Evolutionary conservation across 768 basidiomycete species (phyloP), one percentile per base, ranked within the genome.

Genomic region (Rhizopogon vinicolor): DNA sequence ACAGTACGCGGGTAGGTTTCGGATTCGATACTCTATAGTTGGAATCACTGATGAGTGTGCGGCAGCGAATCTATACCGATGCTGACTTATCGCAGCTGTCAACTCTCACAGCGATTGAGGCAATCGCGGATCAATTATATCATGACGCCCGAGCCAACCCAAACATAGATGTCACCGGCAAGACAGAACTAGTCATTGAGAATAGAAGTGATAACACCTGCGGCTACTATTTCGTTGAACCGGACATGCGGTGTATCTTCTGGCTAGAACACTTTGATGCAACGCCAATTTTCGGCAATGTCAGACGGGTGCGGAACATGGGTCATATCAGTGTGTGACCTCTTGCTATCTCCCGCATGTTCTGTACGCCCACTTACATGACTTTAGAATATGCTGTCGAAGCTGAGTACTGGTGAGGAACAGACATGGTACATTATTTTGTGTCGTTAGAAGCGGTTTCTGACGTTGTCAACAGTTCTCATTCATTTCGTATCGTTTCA

Each of bases 1-100:
- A 81, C 48, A 29, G 56, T 42, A 56, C 65, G 7, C 72, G 74
- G 64, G 80, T 79, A 41, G 0, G 68, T 51, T 33, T 9, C 25
- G 5, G 29, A 12, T 31, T 3, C 8, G 33, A 5, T 3, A 1
- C 9, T 4, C 29, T 19, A 41, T 12, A 13, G 35, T 54, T n/a
- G 14, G 4, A 39, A 42, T 56, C 16, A 52, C 22, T 52, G 8
- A 29, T 16, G 3, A 14, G 33, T 12, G 18, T 13, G 18, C 10
- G 7, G 7, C 51, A 80, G 78, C 71, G 71, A 19, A 67, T 78
- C 5, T 79, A 75, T 45, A 83, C 81, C 0, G 82, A 83, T 57
- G 74, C 73, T 10, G 68, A 82, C 53, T 67, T 82, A 4, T 75
- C 71, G 41, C 70, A 81, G 14, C 9, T 48, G 0, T 54, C 53